Base-by-base conservation (phyloP, 768 basidiomycete species). In the Punctularia strigosozonata region DNA sequence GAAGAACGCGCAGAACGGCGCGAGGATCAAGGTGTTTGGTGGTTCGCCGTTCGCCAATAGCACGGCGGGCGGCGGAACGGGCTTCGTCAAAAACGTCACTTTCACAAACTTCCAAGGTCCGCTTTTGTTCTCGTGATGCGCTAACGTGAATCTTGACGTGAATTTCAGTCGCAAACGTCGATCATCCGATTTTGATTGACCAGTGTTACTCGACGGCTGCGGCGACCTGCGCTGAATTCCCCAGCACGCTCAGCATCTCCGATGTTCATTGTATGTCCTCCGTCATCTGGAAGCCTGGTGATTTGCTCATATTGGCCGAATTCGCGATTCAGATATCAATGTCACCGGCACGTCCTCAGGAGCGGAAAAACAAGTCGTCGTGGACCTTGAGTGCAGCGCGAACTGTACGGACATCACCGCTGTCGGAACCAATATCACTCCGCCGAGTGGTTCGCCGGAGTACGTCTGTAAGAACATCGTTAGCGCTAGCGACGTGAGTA, bases 21-120 rank as follows among this genome's bases (percentile, higher is more conserved):
- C 67, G 0, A 61, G 67, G n/a, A 70, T 71, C 57, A 72, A 72
- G 50, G 65, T 65, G 4, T 72, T 69, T 43, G 66, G 65, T 4
- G 69, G 67, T 0, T 60, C 58, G 20, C 62, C 66, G 5, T 50
- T 57, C 38, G 54, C 65, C 2, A 49, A 59, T 34, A 55, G 58
- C 35, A 62, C 61, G 2, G 46, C 58, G 6, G 69, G 68, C 18
- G 68, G 68, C 23, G 68, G 68, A 10, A 53, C 50, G 3, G 66
- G 67, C 12, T 64, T 57, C 36, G 66, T 67, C 21, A 48, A 44
- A 39, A 55, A 57, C 33, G 43, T 57, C 31, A 54, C 53, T 1
- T 57, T 47, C 38, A 21, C 38, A n/a, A 46, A 54, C 37, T 53
- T 49, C 45, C 26, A 51, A 45, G 56, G 67, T 56, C 34, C 44